A percentile compares a stretch with the other conserved stretches of the same genome.
These are phyloP conservation scores for Prunella vulgaris DNA, from an alignment of 257 asterid species.

Conservation along the genomic window DNA sequence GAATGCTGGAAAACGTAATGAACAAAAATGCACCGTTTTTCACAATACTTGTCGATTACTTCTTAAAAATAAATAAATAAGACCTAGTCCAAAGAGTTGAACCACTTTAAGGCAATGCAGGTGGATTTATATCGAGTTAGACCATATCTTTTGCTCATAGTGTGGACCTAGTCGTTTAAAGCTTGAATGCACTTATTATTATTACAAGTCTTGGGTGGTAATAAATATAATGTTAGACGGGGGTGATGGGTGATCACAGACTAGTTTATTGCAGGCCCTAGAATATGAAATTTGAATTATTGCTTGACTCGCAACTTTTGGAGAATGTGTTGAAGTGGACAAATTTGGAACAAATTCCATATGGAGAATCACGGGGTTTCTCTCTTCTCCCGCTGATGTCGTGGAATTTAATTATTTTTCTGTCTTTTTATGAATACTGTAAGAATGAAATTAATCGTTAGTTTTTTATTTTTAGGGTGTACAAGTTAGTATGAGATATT, in stretches of 20 bases:
- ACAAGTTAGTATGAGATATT: too few species aligned
- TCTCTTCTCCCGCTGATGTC: neutral
- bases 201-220: neutral
- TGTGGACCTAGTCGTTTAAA: neutral
- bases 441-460: too few species aligned
- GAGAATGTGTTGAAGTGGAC: neutral
- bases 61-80: neutral
- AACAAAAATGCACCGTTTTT: neutral
- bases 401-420: neutral
- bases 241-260: neutral
- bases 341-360: neutral
- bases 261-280: slow-evolving; percentile 6
- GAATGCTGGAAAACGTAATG: neutral
- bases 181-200: neutral
- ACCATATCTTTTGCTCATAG: neutral
- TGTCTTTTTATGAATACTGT: too few species aligned
- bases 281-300: neutral
- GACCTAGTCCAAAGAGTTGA: neutral
- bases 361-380: neutral
- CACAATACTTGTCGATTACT: neutral
- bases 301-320: neutral
- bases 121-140: neutral
- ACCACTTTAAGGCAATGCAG: neutral
- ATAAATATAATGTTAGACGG: neutral
- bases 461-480: too few species aligned